Conservation (phyloP, 164 flowering plant species). For the Vitis labrusca region DNA sequence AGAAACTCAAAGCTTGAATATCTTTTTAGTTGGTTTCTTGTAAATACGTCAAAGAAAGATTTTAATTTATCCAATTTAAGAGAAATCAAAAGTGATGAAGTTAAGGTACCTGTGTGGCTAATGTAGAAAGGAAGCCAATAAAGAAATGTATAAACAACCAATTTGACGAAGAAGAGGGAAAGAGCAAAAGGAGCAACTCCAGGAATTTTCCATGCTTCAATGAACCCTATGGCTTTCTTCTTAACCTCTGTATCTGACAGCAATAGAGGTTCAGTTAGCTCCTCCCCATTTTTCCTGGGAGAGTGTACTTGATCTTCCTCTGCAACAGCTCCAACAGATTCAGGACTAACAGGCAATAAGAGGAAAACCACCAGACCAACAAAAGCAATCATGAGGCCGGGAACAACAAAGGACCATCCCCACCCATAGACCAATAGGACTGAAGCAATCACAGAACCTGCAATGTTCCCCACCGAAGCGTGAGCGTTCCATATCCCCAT, state of each 20-base stretch:
- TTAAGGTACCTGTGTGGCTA: conserved; percentile 72
- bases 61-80: background rate
- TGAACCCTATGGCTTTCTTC: conserved; percentile 67
- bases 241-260: conserved; percentile 13
- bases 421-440: conserved; percentile 76
- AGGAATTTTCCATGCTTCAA: conserved; percentile 94
- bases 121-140: conserved; percentile 98
- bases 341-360: conserved; percentile 72
- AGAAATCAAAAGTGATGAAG: background rate
- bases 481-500: conserved; percentile 99
- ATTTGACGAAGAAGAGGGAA: conserved; percentile 90
- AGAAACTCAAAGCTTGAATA: too few species aligned
- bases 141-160: conserved; percentile 94
- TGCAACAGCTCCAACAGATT: conserved; percentile 50
- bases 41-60: background rate
- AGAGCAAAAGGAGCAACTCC: conserved; percentile 92
- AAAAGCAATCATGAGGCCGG: conserved; percentile 69
- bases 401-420: conserved; percentile 95
- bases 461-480: conserved; percentile 87
- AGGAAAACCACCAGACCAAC: conserved; percentile 63
- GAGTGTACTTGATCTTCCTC: conserved; percentile 47
- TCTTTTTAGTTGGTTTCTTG: too few species aligned
- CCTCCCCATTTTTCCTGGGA: conserved; percentile 42
- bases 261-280: conserved; percentile 49
- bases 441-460: conserved; percentile 83